phyloP scores from a whole-genome alignment of 2,329 filamentous ascomycete genomes.

The Neopestalotiopsis rosae region DNA sequence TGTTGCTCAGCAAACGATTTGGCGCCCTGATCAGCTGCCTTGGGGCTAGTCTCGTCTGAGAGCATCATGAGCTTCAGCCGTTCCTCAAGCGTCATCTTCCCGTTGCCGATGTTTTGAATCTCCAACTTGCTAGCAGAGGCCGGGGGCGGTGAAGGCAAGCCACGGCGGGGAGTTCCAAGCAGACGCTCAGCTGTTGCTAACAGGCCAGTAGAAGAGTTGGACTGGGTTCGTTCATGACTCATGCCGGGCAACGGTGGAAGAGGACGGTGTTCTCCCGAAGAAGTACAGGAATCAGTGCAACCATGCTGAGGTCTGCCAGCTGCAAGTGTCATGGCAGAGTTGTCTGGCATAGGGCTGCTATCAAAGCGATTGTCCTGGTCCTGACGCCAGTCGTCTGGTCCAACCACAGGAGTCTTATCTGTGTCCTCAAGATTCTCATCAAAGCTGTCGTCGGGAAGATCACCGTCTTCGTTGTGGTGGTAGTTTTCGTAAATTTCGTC shows the following conservation, averaged over 20 bases:
- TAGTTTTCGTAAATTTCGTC: constrained; percentile 58
- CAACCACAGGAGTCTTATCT: constrained; percentile 96
- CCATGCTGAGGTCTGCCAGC: constrained; percentile 60
- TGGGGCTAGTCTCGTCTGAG: constrained; percentile 61
- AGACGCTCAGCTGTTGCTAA: constrained; percentile 76
- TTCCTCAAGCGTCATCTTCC: constrained; percentile 84
- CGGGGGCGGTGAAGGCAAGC: constrained; percentile 75
- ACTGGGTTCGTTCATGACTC: constrained; percentile 49
- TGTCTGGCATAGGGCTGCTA: constrained; percentile 70
- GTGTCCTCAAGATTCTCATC: constrained; percentile 95
- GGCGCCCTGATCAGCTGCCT: constrained; percentile 28
- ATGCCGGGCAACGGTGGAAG: constrained; percentile 83
- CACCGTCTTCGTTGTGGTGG: constrained; percentile 59
- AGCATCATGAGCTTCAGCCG: constrained; percentile 88
- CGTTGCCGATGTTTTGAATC: constrained; percentile 75
- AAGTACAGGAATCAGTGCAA: constrained; percentile 75
- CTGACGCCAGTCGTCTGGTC: constrained; percentile 94
- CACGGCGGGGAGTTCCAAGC: constrained; percentile 65
- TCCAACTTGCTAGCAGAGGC: constrained; percentile 76
- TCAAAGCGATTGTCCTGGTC: constrained; percentile 75
- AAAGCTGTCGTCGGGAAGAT: constrained; percentile 84
- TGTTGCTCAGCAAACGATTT: constrained; percentile 65
- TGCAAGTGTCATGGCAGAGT: constrained; percentile 46
- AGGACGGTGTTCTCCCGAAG: constrained; percentile 82
- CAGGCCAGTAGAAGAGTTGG: constrained; percentile 66